Percentiles rank a stretch among this genome's conserved stretches.
Evolutionary conservation across 768 basidiomycete genomes (phyloP).

Genomic region (Phlegmacium glaucopus): DNA sequence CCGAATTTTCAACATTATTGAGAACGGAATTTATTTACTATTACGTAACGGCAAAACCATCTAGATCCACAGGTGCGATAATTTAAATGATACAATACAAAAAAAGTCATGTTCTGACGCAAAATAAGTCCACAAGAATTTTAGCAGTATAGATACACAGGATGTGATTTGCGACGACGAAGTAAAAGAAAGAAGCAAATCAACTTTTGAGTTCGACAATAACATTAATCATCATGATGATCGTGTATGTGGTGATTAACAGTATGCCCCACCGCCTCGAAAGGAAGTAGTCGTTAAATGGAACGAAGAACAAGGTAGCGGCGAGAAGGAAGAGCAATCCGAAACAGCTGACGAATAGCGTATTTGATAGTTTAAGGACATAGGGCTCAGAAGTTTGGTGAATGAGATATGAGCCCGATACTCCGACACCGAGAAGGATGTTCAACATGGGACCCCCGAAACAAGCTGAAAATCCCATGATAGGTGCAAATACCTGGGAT

Average conservation of each 20-base stretch:
- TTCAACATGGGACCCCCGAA: constrained; percentile 94
- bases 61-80: not conserved
- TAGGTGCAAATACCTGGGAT: constrained; percentile 72
- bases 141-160: not conserved
- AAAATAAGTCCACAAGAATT: constrained; percentile 1
- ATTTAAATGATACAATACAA: too few species aligned
- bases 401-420: constrained; percentile 87
- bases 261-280: constrained; percentile 80
- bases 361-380: constrained; percentile 73
- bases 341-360: constrained; percentile 78
- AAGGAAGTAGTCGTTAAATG: constrained; percentile 78
- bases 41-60: not conserved
- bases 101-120: too few species aligned
- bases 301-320: constrained; percentile 79
- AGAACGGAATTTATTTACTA: not conserved
- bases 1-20: not conserved
- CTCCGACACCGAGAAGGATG: constrained; percentile 86
- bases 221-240: constrained; percentile 77
- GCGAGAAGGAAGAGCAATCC: constrained; percentile 78
- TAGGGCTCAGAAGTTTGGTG: constrained; percentile 60
- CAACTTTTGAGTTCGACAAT: constrained; percentile 62
- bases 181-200: not conserved
- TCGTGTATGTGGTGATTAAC: constrained; percentile 68
- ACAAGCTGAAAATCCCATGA: constrained; percentile 96
- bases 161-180: not conserved